These are phyloP conservation scores for Pleurotus tuoliensis DNA, from an alignment of 768 basidiomycete species.

Conservation along the genomic window DNA sequence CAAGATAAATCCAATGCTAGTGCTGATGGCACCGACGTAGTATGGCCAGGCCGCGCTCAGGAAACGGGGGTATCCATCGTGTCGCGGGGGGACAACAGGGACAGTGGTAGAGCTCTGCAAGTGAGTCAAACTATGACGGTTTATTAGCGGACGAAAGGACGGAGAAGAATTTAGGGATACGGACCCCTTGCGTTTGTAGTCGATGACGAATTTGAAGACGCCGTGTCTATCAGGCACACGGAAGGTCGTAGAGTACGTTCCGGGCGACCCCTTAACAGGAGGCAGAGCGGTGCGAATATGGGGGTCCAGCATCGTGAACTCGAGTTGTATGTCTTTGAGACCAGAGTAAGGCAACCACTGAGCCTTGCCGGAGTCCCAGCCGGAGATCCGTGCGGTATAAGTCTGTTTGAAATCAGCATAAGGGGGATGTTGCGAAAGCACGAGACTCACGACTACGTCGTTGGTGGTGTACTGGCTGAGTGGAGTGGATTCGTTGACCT, in stretches of 20 bases:
- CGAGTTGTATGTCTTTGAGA: constrained; percentile 80
- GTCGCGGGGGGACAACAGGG: constrained; percentile 87
- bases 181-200: constrained; percentile 87
- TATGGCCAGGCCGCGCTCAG: constrained; percentile 95
- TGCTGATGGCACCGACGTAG: constrained; percentile 88
- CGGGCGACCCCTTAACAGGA: constrained; percentile 51
- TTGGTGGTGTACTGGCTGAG: constrained; percentile 80
- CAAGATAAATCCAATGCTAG: constrained; percentile 76
- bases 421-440: background rate
- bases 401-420: constrained; percentile 40
- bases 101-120: constrained; percentile 73
- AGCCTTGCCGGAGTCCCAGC: constrained; percentile 50
- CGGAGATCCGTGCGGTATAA: constrained; percentile 70
- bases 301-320: constrained; percentile 99
- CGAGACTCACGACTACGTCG: constrained; percentile 65
- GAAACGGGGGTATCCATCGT: constrained; percentile 95
- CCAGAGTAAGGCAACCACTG: constrained; percentile 73
- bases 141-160: too few species aligned
- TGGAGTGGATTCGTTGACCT: constrained; percentile 57
- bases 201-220: constrained; percentile 94
- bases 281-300: constrained; percentile 81
- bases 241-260: constrained; percentile 80
- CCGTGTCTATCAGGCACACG: constrained; percentile 93
- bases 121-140: constrained; percentile 59
- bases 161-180: constrained; percentile 16